Evolutionary conservation across 495 filamentous ascomycete genomes (phyloP), one percentile per base, ranked within the genome.

Genomic region (Aspergillus sclerotioniger): DNA sequence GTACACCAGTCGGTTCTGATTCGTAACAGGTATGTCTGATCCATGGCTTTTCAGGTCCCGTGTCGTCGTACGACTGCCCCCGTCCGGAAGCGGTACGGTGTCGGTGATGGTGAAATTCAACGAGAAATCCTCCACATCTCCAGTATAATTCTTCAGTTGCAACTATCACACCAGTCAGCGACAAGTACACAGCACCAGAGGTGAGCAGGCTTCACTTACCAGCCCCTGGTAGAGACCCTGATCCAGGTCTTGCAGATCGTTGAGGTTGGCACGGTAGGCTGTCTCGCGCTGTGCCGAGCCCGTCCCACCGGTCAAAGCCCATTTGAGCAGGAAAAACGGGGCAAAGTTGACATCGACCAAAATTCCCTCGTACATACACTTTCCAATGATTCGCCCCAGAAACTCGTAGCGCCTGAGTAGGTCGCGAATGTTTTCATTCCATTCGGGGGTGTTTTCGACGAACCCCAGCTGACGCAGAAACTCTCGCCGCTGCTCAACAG

Each of bases 331-430:
- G 77, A 99, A 99, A 73, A 98, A 98, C 3, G 90, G 86, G 2
- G 93, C 94, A 73, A 99, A 99, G 56, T 83, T 80, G 62, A 98
- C 88, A 68, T 99, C 92, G 53, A 98, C 87, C 10, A 99, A 80
- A 49, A 99, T 98, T 2, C 93, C 92, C 74, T 99, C 94, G 63
- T 99, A 99, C 53, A 99, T 80, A 72, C 94, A 99, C 70, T 99
- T 99, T 3, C 94, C 94, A 44, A 99, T 87, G 28, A 98, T 81
- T 7, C 94, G 86, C 10, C 94, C 94, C 0, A 96, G 76, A 61
- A 99, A 99, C 66, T 98, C 93, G 66, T 92, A 98, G 9, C 87
- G 84, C 55, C 81, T 81, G 6, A 94, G 75, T 8, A 93, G 71
- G 33, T 88, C 80, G 10, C 74, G 72, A 16, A 92, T 78, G 10